Percentiles rank a stretch among this genome's conserved stretches.
Conservation (phyloP, 2,329 filamentous ascomycete species). For the Botrytis byssoidea region DNA sequence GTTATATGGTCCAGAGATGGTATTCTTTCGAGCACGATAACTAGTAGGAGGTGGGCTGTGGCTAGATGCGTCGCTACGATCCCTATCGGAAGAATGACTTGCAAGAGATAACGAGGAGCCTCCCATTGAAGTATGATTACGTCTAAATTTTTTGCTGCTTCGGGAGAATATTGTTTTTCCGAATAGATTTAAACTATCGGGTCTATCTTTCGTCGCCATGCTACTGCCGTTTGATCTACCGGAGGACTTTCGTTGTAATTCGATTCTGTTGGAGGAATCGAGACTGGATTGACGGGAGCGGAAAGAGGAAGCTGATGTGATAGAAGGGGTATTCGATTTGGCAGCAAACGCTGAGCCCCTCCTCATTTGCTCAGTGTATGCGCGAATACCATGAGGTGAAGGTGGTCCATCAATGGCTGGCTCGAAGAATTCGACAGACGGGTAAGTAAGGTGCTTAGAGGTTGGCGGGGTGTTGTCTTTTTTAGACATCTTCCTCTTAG, state of each 20-base stretch:
- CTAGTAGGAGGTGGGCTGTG: neutral
- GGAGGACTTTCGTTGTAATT: slow-evolving; percentile 56
- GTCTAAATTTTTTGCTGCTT: slow-evolving; percentile 48
- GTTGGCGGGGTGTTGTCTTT: slow-evolving; percentile 5
- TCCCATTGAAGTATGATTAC: slow-evolving; percentile 42
- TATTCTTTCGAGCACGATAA: slow-evolving; percentile 25
- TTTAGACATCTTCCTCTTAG: slow-evolving; percentile 14
- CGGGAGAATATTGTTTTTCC: slow-evolving; percentile 56
- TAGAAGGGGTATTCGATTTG: slow-evolving; percentile 46
- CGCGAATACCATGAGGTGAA: slow-evolving; percentile 58
- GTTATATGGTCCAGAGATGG: slow-evolving; percentile 63
- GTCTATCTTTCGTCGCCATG: slow-evolving; percentile 51
- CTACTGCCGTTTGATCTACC: slow-evolving; percentile 54
- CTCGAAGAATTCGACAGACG: slow-evolving; percentile 47
- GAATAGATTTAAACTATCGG: slow-evolving; percentile 59
- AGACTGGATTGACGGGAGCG: slow-evolving; percentile 44
- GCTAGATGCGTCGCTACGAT: slow-evolving; percentile 14
- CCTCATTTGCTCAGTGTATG: slow-evolving; percentile 59
- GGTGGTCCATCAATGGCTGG: slow-evolving; percentile 61
- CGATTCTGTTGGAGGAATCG: slow-evolving; percentile 37
- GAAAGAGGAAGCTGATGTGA: slow-evolving; percentile 57
- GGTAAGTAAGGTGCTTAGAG: slow-evolving; percentile 11
- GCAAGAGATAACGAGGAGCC: slow-evolving; percentile 24
- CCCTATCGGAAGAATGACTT: slow-evolving; percentile 24
- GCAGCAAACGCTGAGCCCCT: slow-evolving; percentile 50